Base-by-base conservation (phyloP, 2,329 filamentous ascomycete species). In the Dactylellina haptotyla region DNA sequence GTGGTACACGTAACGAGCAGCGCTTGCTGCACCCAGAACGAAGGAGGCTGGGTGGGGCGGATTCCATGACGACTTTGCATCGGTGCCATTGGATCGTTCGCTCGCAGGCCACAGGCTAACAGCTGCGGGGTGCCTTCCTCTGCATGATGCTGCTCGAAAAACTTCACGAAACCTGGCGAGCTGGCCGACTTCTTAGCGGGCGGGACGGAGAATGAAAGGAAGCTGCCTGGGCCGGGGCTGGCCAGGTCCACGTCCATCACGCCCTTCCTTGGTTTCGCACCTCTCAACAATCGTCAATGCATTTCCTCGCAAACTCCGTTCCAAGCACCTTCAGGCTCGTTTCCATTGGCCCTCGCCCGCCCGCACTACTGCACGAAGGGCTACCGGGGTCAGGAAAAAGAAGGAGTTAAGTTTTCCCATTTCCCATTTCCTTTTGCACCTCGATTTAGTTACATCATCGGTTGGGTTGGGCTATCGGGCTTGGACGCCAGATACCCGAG, bases 371-470 rank as follows among this genome's bases (percentile, higher is more conserved):
- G 43, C 43, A 46, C 43, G 20, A 23, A 25, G 6, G 37, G 45
- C n/a, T 10, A 50, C 53, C 32, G 34, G 56, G 20, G 20, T 28
- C 9, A 32, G 26, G 10, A 34, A 20, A 46, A 46, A 43, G 39
- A 43, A 46, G 23, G 18, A 20, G 41, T n/a, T n/a, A n/a, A n/a
- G n/a, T n/a, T n/a, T n/a, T n/a, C n/a, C n/a, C n/a, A n/a, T n/a
- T n/a, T n/a, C n/a, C n/a, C n/a, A n/a, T n/a, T 20, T 12, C 41
- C 14, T 41, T 16, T 12, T 10, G 18, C 16, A 14, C 34, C 45
- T 54, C 26, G 28, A 61, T 56, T 53, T 39, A 48, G 54, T 69
- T 61, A 69, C 56, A 61, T 69, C 64, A 62, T 69, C 56, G 48
- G 3, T 54, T 3, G 3, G 50, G 16, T 34, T 23, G n/a, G 16